These are phyloP conservation scores for Sextonia rubra DNA, from an alignment of 164 flowering plant species.

Conservation along the genomic window DNA sequence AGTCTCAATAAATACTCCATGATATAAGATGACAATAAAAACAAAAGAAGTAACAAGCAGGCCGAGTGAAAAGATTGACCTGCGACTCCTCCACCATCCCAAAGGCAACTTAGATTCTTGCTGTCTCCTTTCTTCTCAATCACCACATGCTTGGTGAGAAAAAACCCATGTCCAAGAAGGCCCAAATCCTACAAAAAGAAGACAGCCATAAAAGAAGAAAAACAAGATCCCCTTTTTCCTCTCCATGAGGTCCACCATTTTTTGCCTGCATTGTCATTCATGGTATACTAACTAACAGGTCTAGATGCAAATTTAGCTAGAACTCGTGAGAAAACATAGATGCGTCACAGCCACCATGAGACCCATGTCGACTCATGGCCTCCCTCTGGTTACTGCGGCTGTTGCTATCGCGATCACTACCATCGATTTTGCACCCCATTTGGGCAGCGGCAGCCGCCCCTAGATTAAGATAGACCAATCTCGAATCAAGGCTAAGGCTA, in stretches of 20 bases:
- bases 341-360: slow-evolving; percentile 19
- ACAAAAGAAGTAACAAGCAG: slow-evolving; percentile 20
- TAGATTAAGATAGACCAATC: slow-evolving; percentile 77
- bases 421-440: slow-evolving; percentile 37
- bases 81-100: slow-evolving; percentile 27
- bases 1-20: slow-evolving; percentile 16
- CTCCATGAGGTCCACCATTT: background rate
- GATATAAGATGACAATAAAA: slow-evolving; percentile 4
- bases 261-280: background rate
- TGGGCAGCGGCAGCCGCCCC: slow-evolving; percentile 44
- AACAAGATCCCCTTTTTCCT: background rate
- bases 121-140: slow-evolving; percentile 28
- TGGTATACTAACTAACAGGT: background rate
- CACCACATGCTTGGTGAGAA: slow-evolving; percentile 1
- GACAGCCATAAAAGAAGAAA: background rate
- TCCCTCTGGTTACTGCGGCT: slow-evolving; percentile 37
- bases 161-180: slow-evolving; percentile 20
- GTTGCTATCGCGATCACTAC: slow-evolving; percentile 21
- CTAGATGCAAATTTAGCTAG: background rate
- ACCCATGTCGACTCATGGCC: slow-evolving; percentile 31
- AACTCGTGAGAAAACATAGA: background rate
- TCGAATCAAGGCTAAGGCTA: slow-evolving; percentile 59
- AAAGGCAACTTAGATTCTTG: slow-evolving; percentile 37
- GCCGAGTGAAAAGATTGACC: slow-evolving; percentile 39
- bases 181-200: slow-evolving; percentile 28